Conservation (phyloP, 805 yeast species). For the Vanderwaltozyma polyspora region DNA sequence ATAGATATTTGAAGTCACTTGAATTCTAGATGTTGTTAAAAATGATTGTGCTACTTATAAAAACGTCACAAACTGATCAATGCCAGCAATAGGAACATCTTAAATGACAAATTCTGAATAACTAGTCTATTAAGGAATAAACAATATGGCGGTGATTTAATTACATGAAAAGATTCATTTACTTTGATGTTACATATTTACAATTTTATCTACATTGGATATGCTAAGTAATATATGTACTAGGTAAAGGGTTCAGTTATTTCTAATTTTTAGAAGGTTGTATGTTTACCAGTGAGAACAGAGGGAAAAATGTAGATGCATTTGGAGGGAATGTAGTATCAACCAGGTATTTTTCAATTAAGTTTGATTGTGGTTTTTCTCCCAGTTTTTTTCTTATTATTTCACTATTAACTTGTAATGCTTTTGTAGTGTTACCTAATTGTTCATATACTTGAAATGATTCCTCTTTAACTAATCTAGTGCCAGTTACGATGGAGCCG, state of each 20-base stretch:
- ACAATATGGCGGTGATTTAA: not conserved
- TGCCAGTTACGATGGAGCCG: constrained; percentile 16
- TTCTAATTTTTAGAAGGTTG: not conserved
- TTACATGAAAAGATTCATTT: not conserved
- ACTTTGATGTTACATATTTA: not conserved
- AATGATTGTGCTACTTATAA: too few relatives aligned
- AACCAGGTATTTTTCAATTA: not conserved
- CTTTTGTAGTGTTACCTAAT: constrained; percentile 11
- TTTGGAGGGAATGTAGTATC: constrained; percentile 4
- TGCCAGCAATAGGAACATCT: too few relatives aligned
- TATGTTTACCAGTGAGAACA: constrained; percentile 7
- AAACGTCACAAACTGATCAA: too few relatives aligned
- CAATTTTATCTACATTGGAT: too few relatives aligned
- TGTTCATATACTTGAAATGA: constrained; percentile 25
- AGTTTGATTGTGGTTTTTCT: not conserved
- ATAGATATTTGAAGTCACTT: too few relatives aligned
- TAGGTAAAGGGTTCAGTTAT: too few relatives aligned
- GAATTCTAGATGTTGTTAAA: too few relatives aligned
- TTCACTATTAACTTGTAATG: constrained; percentile 8
- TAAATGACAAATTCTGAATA: too few relatives aligned
- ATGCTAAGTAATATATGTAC: not conserved
- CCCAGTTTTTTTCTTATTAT: constrained; percentile 4
- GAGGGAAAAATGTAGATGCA: constrained; percentile 16
- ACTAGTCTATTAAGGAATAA: not conserved
- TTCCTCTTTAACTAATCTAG: constrained; percentile 20